Percentiles rank a stretch among this genome's conserved stretches.
phyloP scores from a whole-genome alignment of 768 basidiomycete genomes.

The Leccinum aurantiacum region DNA sequence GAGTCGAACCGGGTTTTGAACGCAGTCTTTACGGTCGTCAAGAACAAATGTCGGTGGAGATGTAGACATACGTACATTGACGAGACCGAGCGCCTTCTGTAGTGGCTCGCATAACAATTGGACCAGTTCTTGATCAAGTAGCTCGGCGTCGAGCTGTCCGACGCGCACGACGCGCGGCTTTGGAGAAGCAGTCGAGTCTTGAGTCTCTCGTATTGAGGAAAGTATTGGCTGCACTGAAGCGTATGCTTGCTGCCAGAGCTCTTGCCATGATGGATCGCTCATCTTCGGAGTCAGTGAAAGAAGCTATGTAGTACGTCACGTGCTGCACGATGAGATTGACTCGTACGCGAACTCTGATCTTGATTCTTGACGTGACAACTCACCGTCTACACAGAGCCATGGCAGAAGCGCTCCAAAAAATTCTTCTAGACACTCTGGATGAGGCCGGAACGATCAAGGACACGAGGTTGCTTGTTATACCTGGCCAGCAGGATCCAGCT shows the following conservation, averaged over 20 bases:
- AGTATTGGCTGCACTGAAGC: conserved; percentile 56
- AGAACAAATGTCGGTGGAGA: conserved; percentile 1
- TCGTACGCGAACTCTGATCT: neutral
- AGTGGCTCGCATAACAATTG: conserved; percentile 83
- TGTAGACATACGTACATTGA: conserved; percentile 54
- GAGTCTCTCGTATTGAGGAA: conserved; percentile 42
- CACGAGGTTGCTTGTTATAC: conserved; percentile 65
- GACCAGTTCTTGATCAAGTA: conserved; percentile 86
- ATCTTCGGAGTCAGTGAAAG: conserved; percentile 7
- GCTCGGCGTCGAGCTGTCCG: conserved; percentile 87
- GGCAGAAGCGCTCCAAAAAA: conserved; percentile 79
- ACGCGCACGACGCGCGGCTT: conserved; percentile 67
- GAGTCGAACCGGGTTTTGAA: conserved; percentile 66
- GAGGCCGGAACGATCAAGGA: conserved; percentile 56
- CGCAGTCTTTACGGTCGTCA: conserved; percentile 45
- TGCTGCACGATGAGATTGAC: conserved; percentile 19
- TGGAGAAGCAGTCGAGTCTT: conserved; percentile 34
- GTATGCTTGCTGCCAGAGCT: conserved; percentile 65
- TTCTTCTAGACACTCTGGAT: conserved; percentile 73
- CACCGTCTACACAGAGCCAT: conserved; percentile 36
- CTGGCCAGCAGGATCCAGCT: conserved; percentile 58
- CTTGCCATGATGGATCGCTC: conserved; percentile 25
- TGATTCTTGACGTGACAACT: neutral
- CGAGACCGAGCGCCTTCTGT: conserved; percentile 61
- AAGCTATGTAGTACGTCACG: conserved; percentile 14